Evolutionary conservation across 768 basidiomycete genomes (phyloP), one percentile per base, ranked within the genome.

Genomic region (Russula vinacea): DNA sequence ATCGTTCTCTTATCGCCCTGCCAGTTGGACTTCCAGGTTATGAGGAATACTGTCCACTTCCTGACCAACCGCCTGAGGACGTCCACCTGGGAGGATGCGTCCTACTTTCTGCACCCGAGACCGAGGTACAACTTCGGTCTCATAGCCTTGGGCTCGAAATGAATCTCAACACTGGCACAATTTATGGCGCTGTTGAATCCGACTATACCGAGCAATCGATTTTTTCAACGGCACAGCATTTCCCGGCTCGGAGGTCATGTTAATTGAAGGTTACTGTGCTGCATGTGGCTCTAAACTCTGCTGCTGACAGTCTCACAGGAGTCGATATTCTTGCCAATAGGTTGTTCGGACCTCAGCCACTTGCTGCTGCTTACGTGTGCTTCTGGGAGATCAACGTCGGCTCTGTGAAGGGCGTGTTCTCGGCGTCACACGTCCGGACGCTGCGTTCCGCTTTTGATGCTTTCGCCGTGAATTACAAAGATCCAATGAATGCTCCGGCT

Each of bases 311-410:
- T 45, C 33, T 45, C 2, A 19, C 44, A 90, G 92, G 89, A 13
- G 73, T 95, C 68, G 83, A 91, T 65, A 83, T 98, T 54, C 84
- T 85, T 16, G 88, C 91, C 1, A 84, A 97, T 71, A 85, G 95
- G 29, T 77, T 98, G 13, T 96, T 97, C 71, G 96, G 96, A 9
- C 91, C 92, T 14, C 84, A 86, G 62, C 96, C 96, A 8, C 82
- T 84, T 3, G 90, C 90, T 0, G 76, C 89, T 2, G 87, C 93
- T 1, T 98, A 98, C 71, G 78, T 96, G 6, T 98, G 95, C 72
- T 82, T 97, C 16, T 98, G 96, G 96, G 93, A 96, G 70, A 83
- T 95, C 51, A 76, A 76, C n/a, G 40, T 94, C 19, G 92, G 92
- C 7, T 72, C 79, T 39, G 71, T 91, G 53, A 86, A 84, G 69